Base-by-base conservation (phyloP, 129 eudicot species). In the Helichrysum umbraculigerum region DNA sequence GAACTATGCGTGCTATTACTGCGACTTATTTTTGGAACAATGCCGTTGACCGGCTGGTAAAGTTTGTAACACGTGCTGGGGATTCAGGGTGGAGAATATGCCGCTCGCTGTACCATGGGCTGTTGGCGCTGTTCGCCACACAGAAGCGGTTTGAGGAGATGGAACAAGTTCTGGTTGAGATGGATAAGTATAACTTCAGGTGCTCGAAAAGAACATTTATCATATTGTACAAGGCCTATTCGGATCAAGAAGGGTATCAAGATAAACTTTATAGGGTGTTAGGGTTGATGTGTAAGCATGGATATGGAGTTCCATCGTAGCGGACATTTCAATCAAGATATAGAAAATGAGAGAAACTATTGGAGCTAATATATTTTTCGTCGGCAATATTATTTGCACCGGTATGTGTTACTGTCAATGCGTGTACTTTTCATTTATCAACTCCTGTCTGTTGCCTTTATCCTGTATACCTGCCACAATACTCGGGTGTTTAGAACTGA, bases 121-220 rank as follows among this genome's bases (percentile, higher is more conserved):
- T 83, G 72, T 78, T 94, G 97, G 77, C 83, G 75, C 75, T 89
- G 97, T 87, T 91, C 37, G 69, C 88, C 2, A 39, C 84, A 19
- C 81, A 91, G 16, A 84, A 75, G 37, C 96, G 97, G 22, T 64
- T 94, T 60, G 75, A 73, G 47, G 99, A 94, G 72, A 94, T 94
- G 99, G 99, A 94, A 79, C 81, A 72, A 47, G 97, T 91, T 60
- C 88, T 94, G 56, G 73, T 68, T 66, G 97, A 91, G 74, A 94
- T 94, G 99, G 84, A 82, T 77, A 86, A 62, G 19, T 63, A 77
- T 17, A 91, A 87, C 64, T 67, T 84, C 51, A 67, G 61, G 42
- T 75, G 71, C 61, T 66, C 92, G 0, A 84, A 83, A 84, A 83
- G 80, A 80, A 89, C 99, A 4, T 81, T 81, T 57, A 28, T 54